Evolutionary conservation across 768 basidiomycete species (phyloP), one percentile per base, ranked within the genome.

Genomic region (Scleroderma bovista): DNA sequence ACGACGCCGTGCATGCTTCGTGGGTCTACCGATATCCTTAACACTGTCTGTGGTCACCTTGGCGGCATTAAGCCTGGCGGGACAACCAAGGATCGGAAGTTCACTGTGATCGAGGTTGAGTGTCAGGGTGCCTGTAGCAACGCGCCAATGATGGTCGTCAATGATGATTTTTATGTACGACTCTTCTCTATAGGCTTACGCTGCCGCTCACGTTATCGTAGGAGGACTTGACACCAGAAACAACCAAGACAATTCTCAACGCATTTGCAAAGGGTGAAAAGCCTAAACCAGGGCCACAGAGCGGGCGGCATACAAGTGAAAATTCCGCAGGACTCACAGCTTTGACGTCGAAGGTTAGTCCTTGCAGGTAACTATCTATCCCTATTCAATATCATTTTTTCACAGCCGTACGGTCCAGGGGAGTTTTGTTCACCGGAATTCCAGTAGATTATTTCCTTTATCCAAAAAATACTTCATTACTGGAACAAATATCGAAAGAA

Each of bases 61-160:
- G 87, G 88, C 43, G 84, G 83, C 15, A 79, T 94, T 58, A 80
- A 86, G 56, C 84, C 89, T 20, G 95, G 95, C 7, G 81, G 90
- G 65, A 94, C 94, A n/a, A 96, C 96, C 12, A 79, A 81, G 66
- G 93, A 99, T 64, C 88, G 90, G 37, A 97, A 95, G 70, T 99
- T 97, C 70, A 96, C 96, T 10, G 84, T 98, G 38, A 78, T 99
- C 50, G 96, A 99, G 70, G 96, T 98, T 24, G 96, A 99, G 72
- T 99, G 96, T 69, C 86, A 97, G 62, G 96, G 96, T 50, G 95
- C 96, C 47, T 99, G 96, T 74, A 91, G 88, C 60, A 99, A 97
- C 71, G 96, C 93, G 23, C 92, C 90, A 40, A 98, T 98, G 96
- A 75, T 99, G 69, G 93, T 85, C 52, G 78, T 99, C 60, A 86